Conservation (phyloP, 2,329 filamentous ascomycete species). For the Diaporthe citrichinensis region DNA sequence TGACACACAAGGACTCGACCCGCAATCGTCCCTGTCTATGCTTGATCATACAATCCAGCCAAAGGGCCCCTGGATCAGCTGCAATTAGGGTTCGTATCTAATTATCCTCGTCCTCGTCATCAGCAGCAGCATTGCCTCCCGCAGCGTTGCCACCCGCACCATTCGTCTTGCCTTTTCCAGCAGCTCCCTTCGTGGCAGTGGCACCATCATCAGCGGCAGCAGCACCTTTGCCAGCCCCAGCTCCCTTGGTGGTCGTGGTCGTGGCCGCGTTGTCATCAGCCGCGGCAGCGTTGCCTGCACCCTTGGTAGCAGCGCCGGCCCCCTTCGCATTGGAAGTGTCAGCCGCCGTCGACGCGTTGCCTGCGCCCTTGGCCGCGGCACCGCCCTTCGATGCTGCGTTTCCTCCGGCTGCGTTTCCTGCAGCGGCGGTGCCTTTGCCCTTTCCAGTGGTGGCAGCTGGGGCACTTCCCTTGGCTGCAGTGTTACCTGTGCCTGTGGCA, state of each 20-base stretch:
- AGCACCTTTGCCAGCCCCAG: no score
- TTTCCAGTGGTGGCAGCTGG: not conserved
- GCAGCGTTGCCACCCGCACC: not conserved
- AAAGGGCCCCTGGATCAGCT: not conserved
- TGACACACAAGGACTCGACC: slow-evolving; percentile 11
- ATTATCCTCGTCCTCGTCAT: slow-evolving; percentile 2
- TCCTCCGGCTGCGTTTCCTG: not conserved
- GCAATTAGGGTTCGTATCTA: slow-evolving; percentile 21
- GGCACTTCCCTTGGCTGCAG: not conserved
- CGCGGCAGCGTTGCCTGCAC: not conserved
- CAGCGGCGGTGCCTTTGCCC: not conserved
- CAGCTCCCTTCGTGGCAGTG: not conserved
- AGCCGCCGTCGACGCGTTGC: not conserved
- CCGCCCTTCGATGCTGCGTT: not conserved
- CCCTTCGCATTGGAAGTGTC: not conserved
- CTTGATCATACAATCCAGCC: not conserved
- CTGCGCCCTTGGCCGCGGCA: not conserved
- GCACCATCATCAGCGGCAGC: not conserved
- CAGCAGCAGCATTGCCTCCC: not conserved
- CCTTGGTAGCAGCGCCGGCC: not conserved
- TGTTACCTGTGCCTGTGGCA: not conserved
- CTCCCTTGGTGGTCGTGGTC: no score
- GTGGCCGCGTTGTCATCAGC: not conserved
- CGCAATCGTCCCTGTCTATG: not conserved
- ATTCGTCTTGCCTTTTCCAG: not conserved